Conservation (phyloP, 2,329 filamentous ascomycete genomes). For the Stemphylium vesicarium region DNA sequence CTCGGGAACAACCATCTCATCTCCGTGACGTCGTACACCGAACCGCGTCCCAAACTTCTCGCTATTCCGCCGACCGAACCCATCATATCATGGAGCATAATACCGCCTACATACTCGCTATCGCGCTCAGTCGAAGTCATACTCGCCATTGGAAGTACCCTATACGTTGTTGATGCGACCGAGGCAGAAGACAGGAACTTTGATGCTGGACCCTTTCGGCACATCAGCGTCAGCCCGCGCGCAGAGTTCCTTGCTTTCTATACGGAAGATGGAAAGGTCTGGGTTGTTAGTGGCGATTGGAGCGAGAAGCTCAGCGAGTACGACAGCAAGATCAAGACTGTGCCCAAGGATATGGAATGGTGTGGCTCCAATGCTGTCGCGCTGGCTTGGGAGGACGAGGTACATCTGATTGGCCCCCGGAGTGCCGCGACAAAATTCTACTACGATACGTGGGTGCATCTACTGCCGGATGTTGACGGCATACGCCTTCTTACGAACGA, state of each 20-base stretch:
- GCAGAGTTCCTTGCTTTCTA: slow-evolving; percentile 89
- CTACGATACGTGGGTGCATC: slow-evolving; percentile 89
- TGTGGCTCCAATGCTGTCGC: slow-evolving; percentile 94
- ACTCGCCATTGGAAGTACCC: slow-evolving; percentile 80
- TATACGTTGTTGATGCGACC: slow-evolving; percentile 84
- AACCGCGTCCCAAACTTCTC: slow-evolving; percentile 85
- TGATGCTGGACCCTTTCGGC: slow-evolving; percentile 89
- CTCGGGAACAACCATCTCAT: slow-evolving; percentile 87
- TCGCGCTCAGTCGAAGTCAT: slow-evolving; percentile 93
- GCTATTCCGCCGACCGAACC: slow-evolving; percentile 77
- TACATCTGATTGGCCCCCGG: slow-evolving; percentile 88
- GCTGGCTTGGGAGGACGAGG: slow-evolving; percentile 96
- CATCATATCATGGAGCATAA: slow-evolving; percentile 86
- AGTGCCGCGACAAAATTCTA: slow-evolving; percentile 79
- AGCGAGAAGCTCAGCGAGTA: slow-evolving; percentile 92
- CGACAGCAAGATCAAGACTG: slow-evolving; percentile 82
- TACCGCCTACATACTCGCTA: slow-evolving; percentile 85
- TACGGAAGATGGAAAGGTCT: slow-evolving; percentile 79
- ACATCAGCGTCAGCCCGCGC: slow-evolving; percentile 89
- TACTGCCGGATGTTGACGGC: slow-evolving; percentile 88
- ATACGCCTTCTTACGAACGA: slow-evolving; percentile 89
- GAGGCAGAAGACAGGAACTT: slow-evolving; percentile 91
- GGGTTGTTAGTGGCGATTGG: slow-evolving; percentile 95
- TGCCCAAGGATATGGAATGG: slow-evolving; percentile 90
- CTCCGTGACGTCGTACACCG: slow-evolving; percentile 85